Percentiles rank a stretch among this genome's conserved stretches.
phyloP scores from a whole-genome alignment of 1,284 basidiomycete species.

The Pholiota adiposa region DNA sequence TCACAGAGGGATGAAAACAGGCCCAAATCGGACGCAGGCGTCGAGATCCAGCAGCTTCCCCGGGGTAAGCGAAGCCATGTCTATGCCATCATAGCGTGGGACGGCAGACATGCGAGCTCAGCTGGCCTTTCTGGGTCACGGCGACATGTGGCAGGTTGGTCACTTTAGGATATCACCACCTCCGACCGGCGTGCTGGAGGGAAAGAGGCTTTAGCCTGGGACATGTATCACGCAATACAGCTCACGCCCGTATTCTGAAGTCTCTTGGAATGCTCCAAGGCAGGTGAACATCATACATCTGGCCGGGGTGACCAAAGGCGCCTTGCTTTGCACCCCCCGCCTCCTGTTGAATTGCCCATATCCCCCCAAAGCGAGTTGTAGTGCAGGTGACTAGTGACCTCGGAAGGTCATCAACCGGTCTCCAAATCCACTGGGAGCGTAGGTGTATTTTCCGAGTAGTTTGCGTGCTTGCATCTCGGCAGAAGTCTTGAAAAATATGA shows the following conservation, averaged over 20 bases:
- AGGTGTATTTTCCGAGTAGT: slow-evolving; percentile 21
- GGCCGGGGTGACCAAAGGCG: slow-evolving; percentile 2
- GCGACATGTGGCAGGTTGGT: slow-evolving; percentile 11
- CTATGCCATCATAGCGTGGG: slow-evolving; percentile 14
- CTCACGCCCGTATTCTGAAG: slow-evolving; percentile 14
- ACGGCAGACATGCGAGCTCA: slow-evolving; percentile 9
- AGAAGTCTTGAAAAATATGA: slow-evolving; percentile 44
- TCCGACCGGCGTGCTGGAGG: slow-evolving; percentile 2
- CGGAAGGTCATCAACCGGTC: slow-evolving; percentile 15
- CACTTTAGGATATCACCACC: slow-evolving; percentile 5
- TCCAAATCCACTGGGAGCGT: slow-evolving; percentile 24
- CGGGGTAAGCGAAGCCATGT: slow-evolving; percentile 15
- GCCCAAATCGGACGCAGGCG: slow-evolving; percentile 9
- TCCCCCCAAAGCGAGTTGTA: not conserved
- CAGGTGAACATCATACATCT: slow-evolving; percentile 4
- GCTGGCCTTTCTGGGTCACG: slow-evolving; percentile 12
- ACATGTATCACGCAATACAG: slow-evolving; percentile 16
- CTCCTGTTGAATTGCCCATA: not conserved
- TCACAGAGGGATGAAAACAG: slow-evolving; percentile 13
- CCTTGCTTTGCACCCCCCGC: slow-evolving; percentile 1
- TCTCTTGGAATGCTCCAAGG: slow-evolving; percentile 1
- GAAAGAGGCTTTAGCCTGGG: slow-evolving; percentile 11
- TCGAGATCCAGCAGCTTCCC: slow-evolving; percentile 14
- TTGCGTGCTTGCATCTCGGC: slow-evolving; percentile 22
- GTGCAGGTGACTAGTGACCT: not conserved